These are phyloP conservation scores for Cryphonectria japonica DNA, from an alignment of 2,329 filamentous ascomycete species.

Conservation along the genomic window DNA sequence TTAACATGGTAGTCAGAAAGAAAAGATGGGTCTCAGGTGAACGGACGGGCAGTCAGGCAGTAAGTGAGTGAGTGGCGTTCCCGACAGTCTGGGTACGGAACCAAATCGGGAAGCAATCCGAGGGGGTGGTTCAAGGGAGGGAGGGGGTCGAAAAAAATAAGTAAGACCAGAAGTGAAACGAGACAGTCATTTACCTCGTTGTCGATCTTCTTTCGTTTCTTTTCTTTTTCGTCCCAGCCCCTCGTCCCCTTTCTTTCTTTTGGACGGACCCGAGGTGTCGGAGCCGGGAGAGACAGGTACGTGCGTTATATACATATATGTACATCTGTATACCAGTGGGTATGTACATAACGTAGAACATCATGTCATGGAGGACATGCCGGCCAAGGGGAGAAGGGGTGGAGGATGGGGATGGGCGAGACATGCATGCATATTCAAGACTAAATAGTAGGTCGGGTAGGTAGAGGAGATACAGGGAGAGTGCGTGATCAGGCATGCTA, in stretches of 20 bases:
- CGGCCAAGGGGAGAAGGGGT: neutral
- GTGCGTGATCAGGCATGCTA: neutral
- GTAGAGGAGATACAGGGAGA: neutral
- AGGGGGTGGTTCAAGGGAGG: neutral
- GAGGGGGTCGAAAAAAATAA: neutral
- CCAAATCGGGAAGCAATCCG: neutral
- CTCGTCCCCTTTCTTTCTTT: neutral
- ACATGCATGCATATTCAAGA: constrained; percentile 10
- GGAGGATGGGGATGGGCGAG: neutral
- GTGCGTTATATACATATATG: too few relatives aligned
- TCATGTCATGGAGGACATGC: neutral
- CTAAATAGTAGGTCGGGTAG: neutral
- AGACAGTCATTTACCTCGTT: neutral
- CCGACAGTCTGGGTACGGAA: constrained; percentile 10
- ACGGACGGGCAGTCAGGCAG: neutral
- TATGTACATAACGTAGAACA: neutral
- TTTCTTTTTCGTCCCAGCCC: too few relatives aligned
- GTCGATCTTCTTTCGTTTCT: neutral
- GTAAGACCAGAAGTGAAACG: constrained; percentile 15
- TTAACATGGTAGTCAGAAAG: neutral
- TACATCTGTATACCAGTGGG: too few relatives aligned
- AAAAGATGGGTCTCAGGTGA: neutral
- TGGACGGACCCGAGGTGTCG: neutral
- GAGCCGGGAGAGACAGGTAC: neutral
- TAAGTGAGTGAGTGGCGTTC: neutral